Evolutionary conservation across 441 rosid genomes (phyloP), one percentile per base, ranked within the genome.

Genomic region (Brassica hybrid): DNA sequence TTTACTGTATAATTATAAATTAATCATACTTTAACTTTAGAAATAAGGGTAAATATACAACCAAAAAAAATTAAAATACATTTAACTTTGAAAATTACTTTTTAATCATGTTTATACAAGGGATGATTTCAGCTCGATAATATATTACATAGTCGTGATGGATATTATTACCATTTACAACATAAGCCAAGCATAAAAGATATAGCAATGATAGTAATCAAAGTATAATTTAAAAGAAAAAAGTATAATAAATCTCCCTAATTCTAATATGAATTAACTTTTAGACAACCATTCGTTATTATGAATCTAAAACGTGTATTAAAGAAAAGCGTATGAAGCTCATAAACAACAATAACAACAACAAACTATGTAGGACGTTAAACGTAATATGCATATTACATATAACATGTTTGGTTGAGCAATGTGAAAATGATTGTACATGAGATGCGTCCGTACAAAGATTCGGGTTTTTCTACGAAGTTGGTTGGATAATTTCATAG

Each of bases 361-460:
- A 27, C 13, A 17, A 23, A 52, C n/a, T 17, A n/a, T 27, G 38
- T n/a, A 27, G 16, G 52, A 64, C 3, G 74, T 16, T 71, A 41
- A 23, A 60, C 67, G 11, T 61, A 61, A 71, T 52, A 52, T 52
- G 58, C 58, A 52, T n/a, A 50, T 52, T 60, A 38, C 43, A 7
- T 23, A 16, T 74, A 65, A 65, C 41, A 30, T 67, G 12, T n/a
- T 16, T 36, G 38, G 9, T 52, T n/a, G n/a, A 63, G 65, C 66
- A 77, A 66, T 78, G 81, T 19, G 80, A 72, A 78, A 77, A 58
- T 41, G 17, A 38, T 23, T 71, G 67, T 19, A 77, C 27, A 77
- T n/a, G 76, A 71, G 76, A 77, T 64, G 71, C 76, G 67, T 64
- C 60, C 71, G 80, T 71, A 76, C 71, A 57, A 71, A 65, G 60